A percentile compares a stretch with the other conserved stretches of the same genome.
Evolutionary conservation across 805 yeast genomes (phyloP).

Genomic region (Saturnispora bothae): DNA sequence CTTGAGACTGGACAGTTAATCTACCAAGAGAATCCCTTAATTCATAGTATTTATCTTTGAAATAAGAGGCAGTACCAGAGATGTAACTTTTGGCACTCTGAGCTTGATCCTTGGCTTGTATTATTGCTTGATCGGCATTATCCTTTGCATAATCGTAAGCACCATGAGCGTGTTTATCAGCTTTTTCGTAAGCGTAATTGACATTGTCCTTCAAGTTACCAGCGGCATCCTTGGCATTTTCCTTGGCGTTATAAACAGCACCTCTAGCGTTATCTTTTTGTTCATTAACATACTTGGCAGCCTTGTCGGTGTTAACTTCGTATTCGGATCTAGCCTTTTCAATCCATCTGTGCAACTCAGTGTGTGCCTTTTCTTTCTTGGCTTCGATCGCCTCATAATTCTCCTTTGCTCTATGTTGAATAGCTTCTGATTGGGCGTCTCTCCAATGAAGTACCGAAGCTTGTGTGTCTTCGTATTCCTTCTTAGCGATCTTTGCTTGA

Average conservation of each 20-base stretch:
- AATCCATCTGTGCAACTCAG: constrained; percentile 13
- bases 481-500: constrained; percentile 18
- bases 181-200: constrained; percentile 1
- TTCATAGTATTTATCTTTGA: constrained; percentile 29
- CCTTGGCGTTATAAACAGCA: not conserved
- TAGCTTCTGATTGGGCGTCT: constrained; percentile 20
- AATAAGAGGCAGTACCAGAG: constrained; percentile 3
- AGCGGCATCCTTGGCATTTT: constrained; percentile 1
- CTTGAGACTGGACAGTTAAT: constrained; percentile 16
- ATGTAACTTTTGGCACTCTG: constrained; percentile 3
- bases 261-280: not conserved
- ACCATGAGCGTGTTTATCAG: not conserved
- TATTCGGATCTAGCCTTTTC: constrained; percentile 2
- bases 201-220: not conserved
- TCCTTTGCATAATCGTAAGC: constrained; percentile 4
- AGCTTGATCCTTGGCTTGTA: not conserved
- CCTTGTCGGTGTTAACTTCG: not conserved
- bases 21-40: constrained; percentile 12
- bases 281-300: not conserved
- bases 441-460: constrained; percentile 24
- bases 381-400: constrained; percentile 16
- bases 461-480: constrained; percentile 21
- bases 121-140: constrained; percentile 2
- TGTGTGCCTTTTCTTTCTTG: constrained; percentile 18
- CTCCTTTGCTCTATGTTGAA: constrained; percentile 20